Evolutionary conservation across 768 basidiomycete species (phyloP).

Genomic region (Floccularia luteovirens): DNA sequence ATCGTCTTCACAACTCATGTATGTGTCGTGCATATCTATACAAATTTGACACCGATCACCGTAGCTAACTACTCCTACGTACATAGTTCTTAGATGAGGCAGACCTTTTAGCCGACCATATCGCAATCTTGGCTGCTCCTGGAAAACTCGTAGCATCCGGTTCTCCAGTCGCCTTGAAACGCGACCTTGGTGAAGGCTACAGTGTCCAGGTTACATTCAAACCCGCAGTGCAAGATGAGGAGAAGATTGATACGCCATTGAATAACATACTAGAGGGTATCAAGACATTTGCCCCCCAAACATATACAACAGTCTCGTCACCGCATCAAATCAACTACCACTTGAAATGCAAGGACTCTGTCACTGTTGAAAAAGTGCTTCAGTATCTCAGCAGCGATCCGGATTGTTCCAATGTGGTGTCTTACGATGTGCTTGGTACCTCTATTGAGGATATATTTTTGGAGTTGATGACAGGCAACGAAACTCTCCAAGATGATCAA

Average conservation of each 20-base stretch:
- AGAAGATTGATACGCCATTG: conserved; percentile 14
- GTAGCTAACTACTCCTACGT: no score
- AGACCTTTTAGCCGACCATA: conserved; percentile 56
- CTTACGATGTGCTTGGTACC: conserved; percentile 64
- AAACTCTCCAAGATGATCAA: conserved; percentile 13
- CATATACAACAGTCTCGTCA: conserved; percentile 33
- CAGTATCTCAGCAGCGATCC: conserved; percentile 42
- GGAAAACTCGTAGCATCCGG: conserved; percentile 71
- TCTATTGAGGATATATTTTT: conserved; percentile 83
- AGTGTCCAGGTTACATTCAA: conserved; percentile 48
- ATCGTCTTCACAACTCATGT: conserved; percentile 80
- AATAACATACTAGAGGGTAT: conserved; percentile 33
- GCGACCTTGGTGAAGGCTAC: conserved; percentile 65
- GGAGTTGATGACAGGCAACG: conserved; percentile 50
- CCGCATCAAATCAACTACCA: conserved; percentile 43
- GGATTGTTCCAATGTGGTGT: conserved; percentile 26
- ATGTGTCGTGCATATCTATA: conserved; percentile 12
- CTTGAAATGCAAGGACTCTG: conserved; percentile 52
- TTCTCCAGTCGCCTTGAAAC: conserved; percentile 69
- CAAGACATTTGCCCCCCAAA: conserved; percentile 33
- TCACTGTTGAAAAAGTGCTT: conserved; percentile 47
- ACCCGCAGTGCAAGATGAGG: conserved; percentile 13
- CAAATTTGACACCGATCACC: no score
- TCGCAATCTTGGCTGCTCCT: conserved; percentile 56
- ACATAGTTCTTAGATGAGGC: conserved; percentile 56